Base-by-base conservation (phyloP, 2,329 filamentous ascomycete species). In the Teratosphaeria nubilosa region DNA sequence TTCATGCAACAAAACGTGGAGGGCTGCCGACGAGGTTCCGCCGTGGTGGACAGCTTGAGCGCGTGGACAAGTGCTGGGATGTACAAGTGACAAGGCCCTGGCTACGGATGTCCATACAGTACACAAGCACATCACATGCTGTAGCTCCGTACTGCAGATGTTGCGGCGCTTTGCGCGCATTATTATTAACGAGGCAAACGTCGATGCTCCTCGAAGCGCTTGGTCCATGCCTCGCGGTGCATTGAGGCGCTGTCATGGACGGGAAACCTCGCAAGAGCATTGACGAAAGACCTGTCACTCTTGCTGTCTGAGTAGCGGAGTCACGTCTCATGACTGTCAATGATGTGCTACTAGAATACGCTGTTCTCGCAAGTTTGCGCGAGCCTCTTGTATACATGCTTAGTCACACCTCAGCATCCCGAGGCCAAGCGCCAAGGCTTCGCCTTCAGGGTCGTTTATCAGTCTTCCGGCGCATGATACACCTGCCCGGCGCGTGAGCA, bases 381-480 rank as follows among this genome's bases (percentile, higher is more conserved):
- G 11, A 41, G 11, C 34, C 34, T 41, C 34, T n/a, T 41, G 1
- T 41, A 41, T 41, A 41, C 10, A 41, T 16, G 34, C 41, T 20
- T 22, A 48, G 41, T n/a, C 41, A 48, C 2, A 10, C 16, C 41
- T 20, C 41, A 48, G 20, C n/a, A 20, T 48, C 20, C n/a, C 9
- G n/a, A 48, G 41, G 16, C n/a, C 16, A 48, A 48, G 20, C 5
- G 16, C 9, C 41, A 22, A 16, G 51, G 7, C 25, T 14, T 53
- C 11, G 24, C 51, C 13, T 52, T n/a, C 22, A 31, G 9, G 22
- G 4, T 24, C 24, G 34, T 24, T 25, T 41, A 14, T 55, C 54
- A 6, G 22, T 16, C 48, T 56, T 56, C 54, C 55, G 56, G n/a
- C 45, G 56, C 25, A 61, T 59, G 31, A 52, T 57, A 37, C 59